Evolutionary conservation across 208 protist genomes (phyloP).

Genomic region (Leishmania arabica): DNA sequence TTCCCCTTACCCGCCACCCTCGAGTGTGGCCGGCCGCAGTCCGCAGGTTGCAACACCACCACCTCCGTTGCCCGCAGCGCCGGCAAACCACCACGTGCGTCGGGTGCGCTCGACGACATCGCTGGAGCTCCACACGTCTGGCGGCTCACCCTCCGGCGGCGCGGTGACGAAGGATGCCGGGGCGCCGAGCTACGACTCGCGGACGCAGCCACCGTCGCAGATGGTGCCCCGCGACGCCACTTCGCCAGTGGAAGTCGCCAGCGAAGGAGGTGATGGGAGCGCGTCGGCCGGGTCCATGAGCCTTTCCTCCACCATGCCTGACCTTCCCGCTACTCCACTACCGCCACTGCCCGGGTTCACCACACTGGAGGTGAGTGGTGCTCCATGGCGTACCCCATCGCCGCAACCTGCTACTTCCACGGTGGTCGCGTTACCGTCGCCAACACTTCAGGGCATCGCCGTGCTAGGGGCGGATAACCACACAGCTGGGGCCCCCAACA

Average conservation of each 20-base stretch:
- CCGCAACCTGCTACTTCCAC: neutral
- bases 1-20: slow-evolving; percentile 12
- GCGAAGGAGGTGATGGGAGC: neutral
- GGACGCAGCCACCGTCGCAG: slow-evolving; percentile 2
- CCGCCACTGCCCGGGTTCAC: neutral
- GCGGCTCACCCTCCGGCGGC: neutral
- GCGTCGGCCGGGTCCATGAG: neutral
- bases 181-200: neutral
- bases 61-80: slow-evolving; percentile 24
- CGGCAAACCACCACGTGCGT: slow-evolving; percentile 18
- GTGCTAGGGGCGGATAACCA: neutral
- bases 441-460: neutral
- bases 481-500: neutral
- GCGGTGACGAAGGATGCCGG: neutral
- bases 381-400: neutral
- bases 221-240: neutral
- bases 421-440: slow-evolving; percentile 1
- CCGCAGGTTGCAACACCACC: neutral
- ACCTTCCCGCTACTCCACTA: slow-evolving; percentile 20
- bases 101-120: slow-evolving; percentile 2
- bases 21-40: neutral
- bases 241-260: neutral
- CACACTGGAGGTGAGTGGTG: slow-evolving; percentile 1
- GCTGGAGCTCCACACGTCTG: slow-evolving; percentile 3
- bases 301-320: slow-evolving; percentile 30